A percentile compares a stretch with the other conserved stretches of the same genome.
These are phyloP conservation scores for Diaporthe vaccinii DNA, from an alignment of 2,329 filamentous ascomycete species.

Conservation along the genomic window DNA sequence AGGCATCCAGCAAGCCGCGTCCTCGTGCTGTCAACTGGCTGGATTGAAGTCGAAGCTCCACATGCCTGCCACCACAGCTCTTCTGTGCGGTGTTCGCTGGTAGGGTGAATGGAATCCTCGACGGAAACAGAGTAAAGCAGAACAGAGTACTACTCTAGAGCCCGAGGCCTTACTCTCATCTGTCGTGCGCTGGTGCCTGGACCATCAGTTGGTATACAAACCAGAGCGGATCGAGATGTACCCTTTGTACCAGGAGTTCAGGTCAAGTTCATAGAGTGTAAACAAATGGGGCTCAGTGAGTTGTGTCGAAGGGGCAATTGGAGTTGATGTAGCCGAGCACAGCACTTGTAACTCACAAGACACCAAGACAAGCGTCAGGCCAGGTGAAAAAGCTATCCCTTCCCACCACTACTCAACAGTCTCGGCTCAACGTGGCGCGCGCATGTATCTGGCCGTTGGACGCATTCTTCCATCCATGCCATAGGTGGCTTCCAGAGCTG, in stretches of 20 bases:
- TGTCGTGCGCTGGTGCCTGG: neutral
- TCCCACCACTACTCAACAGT: conserved; percentile 14
- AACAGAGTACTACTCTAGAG: neutral
- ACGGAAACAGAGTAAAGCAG: neutral
- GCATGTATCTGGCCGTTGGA: neutral
- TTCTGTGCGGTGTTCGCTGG: neutral
- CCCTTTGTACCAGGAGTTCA: neutral
- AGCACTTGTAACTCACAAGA: neutral
- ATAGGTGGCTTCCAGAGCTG: neutral
- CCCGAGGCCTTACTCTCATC: neutral
- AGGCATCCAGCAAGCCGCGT: neutral
- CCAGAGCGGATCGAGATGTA: neutral
- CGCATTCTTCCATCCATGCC: neutral
- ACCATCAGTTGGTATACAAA: neutral
- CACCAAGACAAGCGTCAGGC: neutral
- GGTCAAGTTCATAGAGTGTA: neutral
- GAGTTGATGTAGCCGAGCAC: neutral
- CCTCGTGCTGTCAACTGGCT: neutral
- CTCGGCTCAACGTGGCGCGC: conserved; percentile 25
- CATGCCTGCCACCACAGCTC: neutral
- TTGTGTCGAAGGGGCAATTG: neutral
- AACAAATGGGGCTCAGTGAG: too few species aligned
- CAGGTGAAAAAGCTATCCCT: neutral
- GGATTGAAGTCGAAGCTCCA: neutral
- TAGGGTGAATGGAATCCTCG: neutral